These are phyloP conservation scores for Phoma sp. DNA, from an alignment of 2,329 filamentous ascomycete species.

Conservation along the genomic window DNA sequence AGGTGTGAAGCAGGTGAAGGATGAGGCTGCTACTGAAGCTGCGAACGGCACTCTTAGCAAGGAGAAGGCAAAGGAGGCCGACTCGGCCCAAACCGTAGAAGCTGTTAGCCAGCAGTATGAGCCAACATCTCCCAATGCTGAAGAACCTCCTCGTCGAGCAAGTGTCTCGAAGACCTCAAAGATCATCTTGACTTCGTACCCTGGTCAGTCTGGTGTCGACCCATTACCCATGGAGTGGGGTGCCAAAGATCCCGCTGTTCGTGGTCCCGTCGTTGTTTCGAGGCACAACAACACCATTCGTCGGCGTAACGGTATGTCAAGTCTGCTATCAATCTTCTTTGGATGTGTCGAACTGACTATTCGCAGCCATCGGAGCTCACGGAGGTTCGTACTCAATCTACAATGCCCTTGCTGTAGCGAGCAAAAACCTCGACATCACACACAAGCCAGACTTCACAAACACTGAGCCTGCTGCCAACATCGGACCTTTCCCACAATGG, in stretches of 20 bases:
- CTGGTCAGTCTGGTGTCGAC: conserved; percentile 91
- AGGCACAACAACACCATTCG: conserved; percentile 77
- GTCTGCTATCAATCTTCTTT: neutral
- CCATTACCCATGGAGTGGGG: conserved; percentile 92
- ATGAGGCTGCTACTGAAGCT: conserved; percentile 52
- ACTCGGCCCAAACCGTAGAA: conserved; percentile 45
- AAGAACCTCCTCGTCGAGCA: conserved; percentile 47
- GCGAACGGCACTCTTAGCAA: conserved; percentile 27
- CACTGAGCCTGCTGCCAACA: conserved; percentile 87
- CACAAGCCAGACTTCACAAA: conserved; percentile 83
- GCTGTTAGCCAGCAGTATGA: conserved; percentile 52
- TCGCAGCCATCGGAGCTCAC: conserved; percentile 69
- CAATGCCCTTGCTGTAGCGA: conserved; percentile 90
- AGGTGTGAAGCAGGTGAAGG: conserved; percentile 64
- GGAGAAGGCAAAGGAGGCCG: conserved; percentile 44
- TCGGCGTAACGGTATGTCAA: conserved; percentile 73
- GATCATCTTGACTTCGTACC: conserved; percentile 83
- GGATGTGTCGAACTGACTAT: conserved; percentile 20
- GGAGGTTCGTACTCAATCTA: conserved; percentile 97
- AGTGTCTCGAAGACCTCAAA: conserved; percentile 62
- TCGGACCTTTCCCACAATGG: conserved; percentile 92
- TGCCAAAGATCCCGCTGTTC: conserved; percentile 72
- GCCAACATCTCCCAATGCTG: conserved; percentile 40
- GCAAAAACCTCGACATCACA: conserved; percentile 83
- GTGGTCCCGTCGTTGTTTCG: conserved; percentile 90